Conservation (phyloP, 164 flowering plant genomes). For the Taxillus chinensis region DNA sequence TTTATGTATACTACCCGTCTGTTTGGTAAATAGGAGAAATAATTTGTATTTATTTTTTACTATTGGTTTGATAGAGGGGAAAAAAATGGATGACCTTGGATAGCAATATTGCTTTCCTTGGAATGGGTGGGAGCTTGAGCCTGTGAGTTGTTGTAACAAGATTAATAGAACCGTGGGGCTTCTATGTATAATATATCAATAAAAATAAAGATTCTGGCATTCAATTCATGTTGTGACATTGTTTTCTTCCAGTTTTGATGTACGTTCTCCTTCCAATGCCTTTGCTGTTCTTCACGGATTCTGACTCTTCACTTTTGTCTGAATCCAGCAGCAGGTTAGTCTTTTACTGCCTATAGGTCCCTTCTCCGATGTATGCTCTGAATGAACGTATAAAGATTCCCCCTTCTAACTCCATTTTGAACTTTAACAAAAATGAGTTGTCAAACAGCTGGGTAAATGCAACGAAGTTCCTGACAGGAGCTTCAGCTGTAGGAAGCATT, state of each 20-base stretch:
- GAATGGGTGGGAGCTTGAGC: no score
- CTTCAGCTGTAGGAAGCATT: conserved; percentile 77
- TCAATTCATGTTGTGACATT: not conserved
- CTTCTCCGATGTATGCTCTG: not conserved
- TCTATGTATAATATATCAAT: no score
- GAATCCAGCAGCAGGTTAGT: conserved; percentile 49
- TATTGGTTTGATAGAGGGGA: no score
- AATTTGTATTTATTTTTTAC: no score
- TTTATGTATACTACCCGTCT: no score
- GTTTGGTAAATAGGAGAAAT: no score
- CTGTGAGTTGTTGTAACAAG: no score
- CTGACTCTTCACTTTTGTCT: conserved; percentile 37
- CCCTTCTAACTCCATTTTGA: conserved; percentile 1
- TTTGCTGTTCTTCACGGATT: conserved; percentile 55
- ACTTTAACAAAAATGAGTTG: not conserved
- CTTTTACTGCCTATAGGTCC: not conserved
- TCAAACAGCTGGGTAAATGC: conserved; percentile 69
- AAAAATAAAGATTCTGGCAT: not conserved
- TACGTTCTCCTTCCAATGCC: conserved; percentile 92
- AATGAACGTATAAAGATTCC: not conserved
- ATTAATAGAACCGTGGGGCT: no score
- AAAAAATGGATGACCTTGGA: no score
- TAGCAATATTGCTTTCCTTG: no score
- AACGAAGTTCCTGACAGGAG: conserved; percentile 86
- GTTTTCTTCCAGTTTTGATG: conserved; percentile 53